A percentile compares a stretch with the other conserved stretches of the same genome.
Evolutionary conservation across 495 filamentous ascomycete species (phyloP).

Genomic region (Lichenothelia convexa): DNA sequence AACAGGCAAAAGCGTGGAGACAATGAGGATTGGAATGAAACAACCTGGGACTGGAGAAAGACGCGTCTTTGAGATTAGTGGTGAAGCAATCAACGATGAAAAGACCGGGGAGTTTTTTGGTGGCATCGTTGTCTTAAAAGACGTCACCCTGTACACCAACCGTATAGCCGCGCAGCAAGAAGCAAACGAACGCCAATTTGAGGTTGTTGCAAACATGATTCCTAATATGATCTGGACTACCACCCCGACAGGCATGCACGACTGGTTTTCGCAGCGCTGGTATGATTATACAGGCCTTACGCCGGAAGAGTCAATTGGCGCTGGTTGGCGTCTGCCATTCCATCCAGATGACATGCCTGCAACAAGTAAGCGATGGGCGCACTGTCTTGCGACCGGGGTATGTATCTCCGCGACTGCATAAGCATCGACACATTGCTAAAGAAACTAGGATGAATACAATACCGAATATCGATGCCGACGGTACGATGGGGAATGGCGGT

Average conservation of each 20-base stretch:
- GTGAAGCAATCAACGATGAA: constrained; percentile 38
- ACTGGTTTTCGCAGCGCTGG: constrained; percentile 52
- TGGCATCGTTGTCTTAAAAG: constrained; percentile 42
- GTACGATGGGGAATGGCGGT: constrained; percentile 40
- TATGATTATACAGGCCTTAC: constrained; percentile 52
- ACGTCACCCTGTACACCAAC: constrained; percentile 43
- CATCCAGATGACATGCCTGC: constrained; percentile 39
- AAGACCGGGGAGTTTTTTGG: constrained; percentile 47
- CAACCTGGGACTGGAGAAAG: constrained; percentile 25
- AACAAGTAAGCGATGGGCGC: constrained; percentile 32
- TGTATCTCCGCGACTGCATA: no score
- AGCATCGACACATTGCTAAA: no score
- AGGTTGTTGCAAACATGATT: constrained; percentile 50
- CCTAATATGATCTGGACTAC: constrained; percentile 55
- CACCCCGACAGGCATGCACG: constrained; percentile 35
- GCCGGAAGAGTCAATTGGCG: constrained; percentile 29
- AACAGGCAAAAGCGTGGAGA: constrained; percentile 34
- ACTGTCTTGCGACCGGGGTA: constrained; percentile 41
- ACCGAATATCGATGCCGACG: constrained; percentile 49
- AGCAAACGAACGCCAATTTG: constrained; percentile 46
- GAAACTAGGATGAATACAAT: constrained; percentile 41
- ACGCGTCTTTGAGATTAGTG: constrained; percentile 38
- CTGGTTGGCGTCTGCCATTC: constrained; percentile 25
- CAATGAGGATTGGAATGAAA: constrained; percentile 39
- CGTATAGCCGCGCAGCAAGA: constrained; percentile 41